A percentile compares a stretch with the other conserved stretches of the same genome.
Conservation (phyloP, 2,329 filamentous ascomycete genomes). For the Aspergillus transmontanensis region DNA sequence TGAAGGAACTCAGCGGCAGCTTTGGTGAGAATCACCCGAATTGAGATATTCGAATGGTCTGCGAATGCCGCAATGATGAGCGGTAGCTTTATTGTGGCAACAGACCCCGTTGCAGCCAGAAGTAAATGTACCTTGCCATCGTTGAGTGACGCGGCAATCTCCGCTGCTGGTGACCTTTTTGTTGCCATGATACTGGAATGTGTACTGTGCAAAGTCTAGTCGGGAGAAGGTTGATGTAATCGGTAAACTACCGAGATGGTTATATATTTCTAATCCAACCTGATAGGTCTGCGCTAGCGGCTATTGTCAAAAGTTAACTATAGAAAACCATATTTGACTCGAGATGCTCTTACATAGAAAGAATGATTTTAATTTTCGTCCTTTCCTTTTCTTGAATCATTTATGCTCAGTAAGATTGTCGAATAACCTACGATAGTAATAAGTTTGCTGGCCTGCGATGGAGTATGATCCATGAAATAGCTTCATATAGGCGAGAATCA, state of each 20-base stretch:
- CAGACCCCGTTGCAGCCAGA: constrained; percentile 69
- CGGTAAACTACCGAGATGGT: too few species aligned
- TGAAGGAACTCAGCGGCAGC: constrained; percentile 67
- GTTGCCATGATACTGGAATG: neutral
- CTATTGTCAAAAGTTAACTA: neutral
- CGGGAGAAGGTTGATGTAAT: neutral
- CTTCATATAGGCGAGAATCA: too few species aligned
- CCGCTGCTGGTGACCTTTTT: neutral
- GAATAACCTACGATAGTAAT: neutral
- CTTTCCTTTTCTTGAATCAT: neutral
- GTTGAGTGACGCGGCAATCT: constrained; percentile 8
- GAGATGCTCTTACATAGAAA: neutral
- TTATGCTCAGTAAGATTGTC: neutral
- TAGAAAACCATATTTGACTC: neutral
- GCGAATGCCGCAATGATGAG: constrained; percentile 60
- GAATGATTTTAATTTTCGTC: neutral
- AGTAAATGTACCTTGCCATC: constrained; percentile 43
- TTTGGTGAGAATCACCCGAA: constrained; percentile 80
- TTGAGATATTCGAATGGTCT: constrained; percentile 60
- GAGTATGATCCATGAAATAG: neutral
- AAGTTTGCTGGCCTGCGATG: neutral
- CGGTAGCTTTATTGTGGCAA: constrained; percentile 86
- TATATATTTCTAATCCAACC: neutral
- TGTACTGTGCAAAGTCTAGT: neutral
- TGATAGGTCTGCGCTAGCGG: neutral